Base-by-base conservation (phyloP, 1,284 basidiomycete species). In the Sanghuangporus baumii region DNA sequence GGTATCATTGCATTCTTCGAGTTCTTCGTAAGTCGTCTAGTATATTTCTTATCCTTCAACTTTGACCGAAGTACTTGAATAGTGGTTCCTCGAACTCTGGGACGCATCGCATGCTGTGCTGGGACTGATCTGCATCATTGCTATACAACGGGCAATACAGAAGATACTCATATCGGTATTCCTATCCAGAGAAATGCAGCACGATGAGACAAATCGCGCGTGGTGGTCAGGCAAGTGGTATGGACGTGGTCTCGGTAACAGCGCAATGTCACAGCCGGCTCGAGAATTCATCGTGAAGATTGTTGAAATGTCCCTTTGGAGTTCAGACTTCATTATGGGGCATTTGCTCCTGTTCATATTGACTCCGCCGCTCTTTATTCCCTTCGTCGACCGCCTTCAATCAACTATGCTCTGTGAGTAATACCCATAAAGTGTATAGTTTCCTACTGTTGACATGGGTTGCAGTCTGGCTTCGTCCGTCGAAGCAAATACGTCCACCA, bases 201-300 rank as follows among this genome's bases (percentile, higher is more conserved):
- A 96, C 73, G 96, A 98, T 72, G 94, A 97, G 78, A 95, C 93
- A 18, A 97, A 98, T 78, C 82, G 93, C 65, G 94, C 94, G 7
- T 98, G 95, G 95, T 98, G 95, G 95, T 95, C 94, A n/a, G 95
- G 95, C 73, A 93, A 94, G 76, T 97, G 95, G 95, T 96, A 95
- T 72, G 94, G 94, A 57, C 84, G 94, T 62, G 93, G 93, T 47
- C 80, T 97, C 37, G 96, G 95, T 48, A 82, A 81, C 31, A 90
- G 92, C 55, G 94, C 93, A 48, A 88, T 95, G 74, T 94, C 93
- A 43, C 95, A 97, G 73, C 94, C 95, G 50, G 93, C 93, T 65
- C 89, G 95, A 74, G 95, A 98, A 80, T 96, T 91, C 73, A 85
- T 98, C 65, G 94, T 98, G 79, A 98, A 98, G 81, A 93, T 96